A percentile compares a stretch with the other conserved stretches of the same genome.
phyloP scores from a whole-genome alignment of 2,329 filamentous ascomycete genomes.

The Leptosphaerulina australis region DNA sequence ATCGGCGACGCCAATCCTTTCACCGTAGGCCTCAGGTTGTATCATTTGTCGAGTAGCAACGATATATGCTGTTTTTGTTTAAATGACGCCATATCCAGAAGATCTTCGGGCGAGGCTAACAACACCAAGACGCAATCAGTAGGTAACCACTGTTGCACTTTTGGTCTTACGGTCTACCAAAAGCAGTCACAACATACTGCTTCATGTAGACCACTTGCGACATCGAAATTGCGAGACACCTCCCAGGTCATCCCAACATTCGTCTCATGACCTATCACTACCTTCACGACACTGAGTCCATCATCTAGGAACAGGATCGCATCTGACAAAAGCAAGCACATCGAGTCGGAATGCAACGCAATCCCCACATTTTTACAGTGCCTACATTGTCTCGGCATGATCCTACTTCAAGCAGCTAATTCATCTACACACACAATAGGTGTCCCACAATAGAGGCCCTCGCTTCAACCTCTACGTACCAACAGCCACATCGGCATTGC shows the following conservation, averaged over 20 bases:
- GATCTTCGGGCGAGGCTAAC: too few species aligned
- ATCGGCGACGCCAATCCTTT: too few species aligned
- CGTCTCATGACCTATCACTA: not conserved
- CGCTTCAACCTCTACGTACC: slow-evolving; percentile 1
- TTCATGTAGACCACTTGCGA: too few species aligned
- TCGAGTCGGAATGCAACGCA: not conserved
- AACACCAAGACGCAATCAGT: too few species aligned
- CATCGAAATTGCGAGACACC: not conserved
- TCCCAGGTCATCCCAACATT: not conserved
- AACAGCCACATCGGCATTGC: slow-evolving; percentile 10
- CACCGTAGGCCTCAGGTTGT: too few species aligned
- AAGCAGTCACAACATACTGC: not conserved
- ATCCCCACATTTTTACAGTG: slow-evolving; percentile 1
- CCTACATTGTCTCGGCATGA: not conserved
- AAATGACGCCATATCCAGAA: too few species aligned
- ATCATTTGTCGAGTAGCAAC: too few species aligned
- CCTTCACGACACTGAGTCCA: too few species aligned
- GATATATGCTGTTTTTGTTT: too few species aligned
- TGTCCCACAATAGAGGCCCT: slow-evolving; percentile 7
- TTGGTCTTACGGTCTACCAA: too few species aligned
- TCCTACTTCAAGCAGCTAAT: not conserved
- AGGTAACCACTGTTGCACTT: too few species aligned
- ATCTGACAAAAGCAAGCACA: not conserved
- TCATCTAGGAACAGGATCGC: too few species aligned
- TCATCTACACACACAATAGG: slow-evolving; percentile 3